Conservation (phyloP, 208 protist species). For the Trypanosoma melophagium region DNA sequence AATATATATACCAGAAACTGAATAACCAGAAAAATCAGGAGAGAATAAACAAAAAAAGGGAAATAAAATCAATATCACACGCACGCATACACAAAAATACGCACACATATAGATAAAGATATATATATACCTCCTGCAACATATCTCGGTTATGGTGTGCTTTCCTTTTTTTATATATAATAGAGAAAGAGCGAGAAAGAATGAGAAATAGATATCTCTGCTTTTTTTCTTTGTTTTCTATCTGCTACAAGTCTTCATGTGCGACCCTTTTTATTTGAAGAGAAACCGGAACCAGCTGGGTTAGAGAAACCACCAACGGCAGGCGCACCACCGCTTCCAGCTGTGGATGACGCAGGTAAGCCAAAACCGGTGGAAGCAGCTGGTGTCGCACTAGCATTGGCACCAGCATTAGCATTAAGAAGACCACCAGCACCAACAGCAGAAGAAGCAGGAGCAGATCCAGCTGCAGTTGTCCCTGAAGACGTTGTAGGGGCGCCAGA, state of each 20-base stretch:
- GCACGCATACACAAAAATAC: background rate
- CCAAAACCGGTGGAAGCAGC: conserved; percentile 28
- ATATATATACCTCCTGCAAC: background rate
- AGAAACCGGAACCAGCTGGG: conserved; percentile 10
- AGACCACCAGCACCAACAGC: too few relatives aligned
- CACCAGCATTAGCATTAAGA: background rate
- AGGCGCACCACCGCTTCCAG: conserved; percentile 7
- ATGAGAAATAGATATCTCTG: too few relatives aligned
- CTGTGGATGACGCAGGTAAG: conserved; percentile 15
- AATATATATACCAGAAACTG: background rate
- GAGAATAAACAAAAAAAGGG: background rate
- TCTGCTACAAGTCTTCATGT: background rate
- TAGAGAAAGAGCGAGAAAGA: background rate
- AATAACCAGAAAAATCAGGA: background rate
- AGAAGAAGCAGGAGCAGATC: background rate
- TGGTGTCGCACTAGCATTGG: too few relatives aligned
- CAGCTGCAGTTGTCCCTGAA: conserved; percentile 5
- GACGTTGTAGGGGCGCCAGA: conserved; percentile 26
- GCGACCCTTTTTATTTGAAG: conserved; percentile 6
- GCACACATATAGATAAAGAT: background rate
- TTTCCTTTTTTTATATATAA: conserved; percentile 9
- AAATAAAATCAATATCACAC: background rate
- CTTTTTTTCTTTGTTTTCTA: background rate
- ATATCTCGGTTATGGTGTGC: background rate
- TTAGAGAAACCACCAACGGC: conserved; percentile 16